Conservation (phyloP, 257 asterid genomes). For the Nicotiana paniculata region DNA sequence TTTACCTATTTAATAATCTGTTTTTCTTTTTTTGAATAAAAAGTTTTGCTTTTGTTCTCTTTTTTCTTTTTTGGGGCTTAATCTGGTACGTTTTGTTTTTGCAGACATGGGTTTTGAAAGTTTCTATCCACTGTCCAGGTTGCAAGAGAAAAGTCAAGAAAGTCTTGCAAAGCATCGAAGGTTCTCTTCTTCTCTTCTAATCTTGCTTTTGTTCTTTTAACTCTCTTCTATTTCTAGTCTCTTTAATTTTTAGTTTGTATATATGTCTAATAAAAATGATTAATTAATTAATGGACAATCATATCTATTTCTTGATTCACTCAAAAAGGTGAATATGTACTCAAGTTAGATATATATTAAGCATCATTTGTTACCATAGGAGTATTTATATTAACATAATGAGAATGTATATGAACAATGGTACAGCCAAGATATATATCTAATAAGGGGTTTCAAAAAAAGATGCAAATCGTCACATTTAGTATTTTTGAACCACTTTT, state of each 20-base stretch:
- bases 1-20: not conserved
- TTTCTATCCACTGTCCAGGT: conserved; percentile 89
- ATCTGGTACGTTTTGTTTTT: not conserved
- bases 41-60: not conserved
- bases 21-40: no score
- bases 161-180: conserved; percentile 66
- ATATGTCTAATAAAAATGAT: not conserved
- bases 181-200: conserved; percentile 20
- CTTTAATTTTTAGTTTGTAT: not conserved
- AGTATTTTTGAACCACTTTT: no score
- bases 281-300: not conserved
- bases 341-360: not conserved
- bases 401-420: not conserved
- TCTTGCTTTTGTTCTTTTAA: not conserved
- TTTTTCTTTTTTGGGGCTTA: not conserved
- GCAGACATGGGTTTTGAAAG: conserved; percentile 76
- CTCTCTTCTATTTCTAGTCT: not conserved
- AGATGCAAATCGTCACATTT: no score
- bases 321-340: not conserved
- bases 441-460: no score
- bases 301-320: not conserved
- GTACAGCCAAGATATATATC: no score
- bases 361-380: not conserved
- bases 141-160: conserved; percentile 80
- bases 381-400: not conserved